A percentile compares a stretch with the other conserved stretches of the same genome.
These are phyloP conservation scores for Elaeis guineensis DNA, from an alignment of 176 grass and related monocot species.

Conservation along the genomic window DNA sequence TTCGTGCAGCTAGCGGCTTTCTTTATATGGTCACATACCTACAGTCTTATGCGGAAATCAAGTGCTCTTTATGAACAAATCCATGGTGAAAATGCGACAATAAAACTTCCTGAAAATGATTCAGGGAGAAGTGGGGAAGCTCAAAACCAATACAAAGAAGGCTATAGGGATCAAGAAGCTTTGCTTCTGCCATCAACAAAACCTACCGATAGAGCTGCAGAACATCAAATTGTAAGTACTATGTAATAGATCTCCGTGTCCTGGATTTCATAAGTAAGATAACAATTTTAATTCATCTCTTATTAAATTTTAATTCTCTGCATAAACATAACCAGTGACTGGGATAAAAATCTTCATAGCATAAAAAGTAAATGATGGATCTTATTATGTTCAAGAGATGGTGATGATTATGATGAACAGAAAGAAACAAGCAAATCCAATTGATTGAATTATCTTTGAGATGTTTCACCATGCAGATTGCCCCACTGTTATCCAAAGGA, in stretches of 20 bases:
- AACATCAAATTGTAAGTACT: slow-evolving; percentile 7
- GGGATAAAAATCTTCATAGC: too few species aligned
- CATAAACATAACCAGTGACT: too few species aligned
- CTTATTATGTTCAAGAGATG: too few species aligned
- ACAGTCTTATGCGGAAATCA: slow-evolving; percentile 42
- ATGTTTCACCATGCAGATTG: not conserved
- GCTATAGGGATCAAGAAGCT: not conserved
- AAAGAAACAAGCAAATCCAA: too few species aligned
- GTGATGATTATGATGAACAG: too few species aligned
- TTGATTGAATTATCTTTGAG: too few species aligned
- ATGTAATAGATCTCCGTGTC: too few species aligned
- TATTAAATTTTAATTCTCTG: too few species aligned
- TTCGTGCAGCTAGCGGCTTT: slow-evolving; percentile 38
- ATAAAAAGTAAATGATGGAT: not conserved
- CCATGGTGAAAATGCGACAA: not conserved
- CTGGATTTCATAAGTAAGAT: too few species aligned
- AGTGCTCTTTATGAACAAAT: slow-evolving; percentile 16
- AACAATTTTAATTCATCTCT: too few species aligned
- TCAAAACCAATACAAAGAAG: not conserved
- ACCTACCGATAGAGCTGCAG: not conserved
- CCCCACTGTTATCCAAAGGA: not conserved
- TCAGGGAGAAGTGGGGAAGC: not conserved
- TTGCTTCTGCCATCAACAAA: slow-evolving; percentile 26
- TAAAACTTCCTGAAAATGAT: slow-evolving; percentile 2
- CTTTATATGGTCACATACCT: slow-evolving; percentile 50